Evolutionary conservation across 306 rosid species (phyloP), one percentile per base, ranked within the genome.

Genomic region (Carpinus viminea): DNA sequence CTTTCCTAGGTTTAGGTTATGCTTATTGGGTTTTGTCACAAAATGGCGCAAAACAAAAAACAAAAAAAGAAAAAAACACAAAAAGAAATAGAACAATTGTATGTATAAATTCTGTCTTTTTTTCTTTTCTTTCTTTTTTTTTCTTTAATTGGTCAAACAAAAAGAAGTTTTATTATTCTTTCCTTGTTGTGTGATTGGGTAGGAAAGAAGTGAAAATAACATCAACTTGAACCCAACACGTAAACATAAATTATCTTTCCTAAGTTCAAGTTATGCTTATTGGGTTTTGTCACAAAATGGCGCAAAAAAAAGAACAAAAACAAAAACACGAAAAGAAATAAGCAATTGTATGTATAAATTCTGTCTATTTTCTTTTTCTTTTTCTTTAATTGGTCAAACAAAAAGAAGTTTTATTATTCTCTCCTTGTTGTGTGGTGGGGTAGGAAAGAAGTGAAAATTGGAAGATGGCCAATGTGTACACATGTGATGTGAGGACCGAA

Each of bases 361-460:
- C n/a, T 8, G 7, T 18, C 9, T 56, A 7, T 55, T 8, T 21
- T 2, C 0, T 10, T 21, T 57, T 11, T 7, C 18, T 9, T 57
- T 59, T 21, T 21, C 1, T 3, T 55, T 11, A 24, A 11, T 59
- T 20, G 65, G 34, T 59, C 36, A 3, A 9, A 24, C 15, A 59
- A 11, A 24, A 10, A 59, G 65, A 24, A 59, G 7, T 28, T 4
- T 61, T 7, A 61, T 61, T 61, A 41, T 66, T 66, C 72, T 66
- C n/a, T 21, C 51, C 12, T 18, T 66, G 28, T 71, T 71, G 75
- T 24, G 16, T 72, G 21, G 56, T 72, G 56, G 61, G 16, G 61
- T 17, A 17, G 13, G 8, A 5, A 41, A 41, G 45, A 41, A 12
- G 18, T 15, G 28, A 5, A 11, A 34, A 50, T 24, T 5, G 54